Evolutionary conservation across 768 basidiomycete species (phyloP), one percentile per base, ranked within the genome.

Genomic region (Termitomyces sp.): DNA sequence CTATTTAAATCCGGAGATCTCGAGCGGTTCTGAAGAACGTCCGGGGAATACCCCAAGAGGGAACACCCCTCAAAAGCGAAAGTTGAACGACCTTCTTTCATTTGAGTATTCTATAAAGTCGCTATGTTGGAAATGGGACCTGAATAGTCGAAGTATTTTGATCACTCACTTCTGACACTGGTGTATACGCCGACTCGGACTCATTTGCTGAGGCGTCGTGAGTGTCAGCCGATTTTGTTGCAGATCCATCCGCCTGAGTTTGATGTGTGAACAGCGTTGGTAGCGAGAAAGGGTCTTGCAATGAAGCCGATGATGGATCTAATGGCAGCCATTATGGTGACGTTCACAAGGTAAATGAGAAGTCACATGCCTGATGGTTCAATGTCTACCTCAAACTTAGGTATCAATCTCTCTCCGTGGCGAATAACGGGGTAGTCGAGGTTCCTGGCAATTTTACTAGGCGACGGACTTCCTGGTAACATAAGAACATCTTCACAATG

Each of bases 401-500:
- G 72, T 51, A 74, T 63, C 38, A 72, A 59, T 32, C 60, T 65
- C 22, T 72, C 72, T 22, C 64, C 5, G 34, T 51, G 34, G 56
- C 37, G 35, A 46, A 54, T 1, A 26, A 50, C 2, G 61, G 24
- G 11, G 43, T 19, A 11, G 42, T 51, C 45, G 30, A 46, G 21
- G 21, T 54, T 64, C 54, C 45, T 58, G 11, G 32, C 40, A 26
- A 26, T 47, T 45, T 75, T 75, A 64, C 68, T 66, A 9, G 74
- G 73, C 2, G 76, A 75, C 1, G 75, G 73, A 45, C 70, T 73
- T 7, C 55, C 63, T 6, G 74, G 73, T 17, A 75, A 60, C 59
- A 64, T 61, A 15, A 57, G 61, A 10, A 71, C 63, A 53, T 69
- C 65, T n/a, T 63, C 61, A n/a, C 62, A 63, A 5, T 64, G 60